phyloP scores from a whole-genome alignment of 495 filamentous ascomycete genomes.

The Penicillium pancosmium region DNA sequence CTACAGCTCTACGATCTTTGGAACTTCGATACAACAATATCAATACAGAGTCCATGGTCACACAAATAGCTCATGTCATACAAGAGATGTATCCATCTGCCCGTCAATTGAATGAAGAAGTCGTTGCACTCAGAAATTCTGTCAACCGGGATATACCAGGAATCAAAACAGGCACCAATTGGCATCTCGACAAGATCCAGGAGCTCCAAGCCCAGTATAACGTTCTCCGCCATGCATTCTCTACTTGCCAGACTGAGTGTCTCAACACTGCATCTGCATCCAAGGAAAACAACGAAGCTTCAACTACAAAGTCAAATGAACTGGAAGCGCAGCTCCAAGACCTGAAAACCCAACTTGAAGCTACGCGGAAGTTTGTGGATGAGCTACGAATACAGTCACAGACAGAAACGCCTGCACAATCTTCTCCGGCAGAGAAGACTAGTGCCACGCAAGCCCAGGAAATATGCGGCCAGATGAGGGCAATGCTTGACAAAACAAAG shows the following conservation, averaged over 20 bases:
- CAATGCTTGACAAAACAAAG: neutral
- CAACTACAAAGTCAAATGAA: neutral
- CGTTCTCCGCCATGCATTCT: too few species aligned
- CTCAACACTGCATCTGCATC: neutral
- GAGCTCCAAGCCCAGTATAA: too few species aligned
- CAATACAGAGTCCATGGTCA: constrained; percentile 34
- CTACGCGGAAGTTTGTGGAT: neutral
- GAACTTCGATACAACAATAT: constrained; percentile 42
- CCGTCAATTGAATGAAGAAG: constrained; percentile 5
- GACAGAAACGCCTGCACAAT: neutral
- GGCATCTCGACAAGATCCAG: neutral
- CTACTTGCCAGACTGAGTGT: too few species aligned
- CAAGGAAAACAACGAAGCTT: neutral
- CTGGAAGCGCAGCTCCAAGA: neutral
- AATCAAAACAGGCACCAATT: neutral
- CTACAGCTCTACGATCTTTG: constrained; percentile 36
- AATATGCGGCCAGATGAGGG: neutral
- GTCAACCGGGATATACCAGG: neutral
- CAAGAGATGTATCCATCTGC: constrained; percentile 40
- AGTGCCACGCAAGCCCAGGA: neutral
- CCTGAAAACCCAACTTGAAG: neutral
- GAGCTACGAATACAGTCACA: neutral
- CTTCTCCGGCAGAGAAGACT: neutral
- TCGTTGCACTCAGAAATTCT: neutral
- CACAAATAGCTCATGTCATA: constrained; percentile 38